phyloP scores from a whole-genome alignment of 2,329 filamentous ascomycete species.

The Annulohypoxylon truncatum region DNA sequence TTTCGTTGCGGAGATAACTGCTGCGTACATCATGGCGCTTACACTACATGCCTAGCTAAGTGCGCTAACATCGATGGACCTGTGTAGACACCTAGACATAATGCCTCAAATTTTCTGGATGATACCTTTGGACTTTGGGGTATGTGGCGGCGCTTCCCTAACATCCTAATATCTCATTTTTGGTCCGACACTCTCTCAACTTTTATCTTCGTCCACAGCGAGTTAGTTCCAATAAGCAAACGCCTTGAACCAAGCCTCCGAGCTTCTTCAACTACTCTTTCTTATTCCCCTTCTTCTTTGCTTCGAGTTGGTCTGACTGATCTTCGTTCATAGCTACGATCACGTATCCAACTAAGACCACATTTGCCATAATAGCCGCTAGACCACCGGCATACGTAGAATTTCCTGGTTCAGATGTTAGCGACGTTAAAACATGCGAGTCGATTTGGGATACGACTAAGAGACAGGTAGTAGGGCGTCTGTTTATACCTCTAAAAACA shows the following conservation, averaged over 20 bases:
- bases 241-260: not conserved
- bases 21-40: not conserved
- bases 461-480: no score
- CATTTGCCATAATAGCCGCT: slow-evolving; percentile 90
- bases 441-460: not conserved
- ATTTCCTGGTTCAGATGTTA: slow-evolving; percentile 72
- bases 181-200: not conserved
- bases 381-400: slow-evolving; percentile 86
- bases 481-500: slow-evolving; percentile 76
- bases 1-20: not conserved
- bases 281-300: slow-evolving; percentile 59
- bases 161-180: not conserved
- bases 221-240: not conserved
- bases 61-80: not conserved
- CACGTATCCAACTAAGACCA: slow-evolving; percentile 90
- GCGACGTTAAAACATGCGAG: not conserved
- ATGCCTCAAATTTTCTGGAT: not conserved
- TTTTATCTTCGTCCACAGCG: not conserved
- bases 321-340: slow-evolving; percentile 94
- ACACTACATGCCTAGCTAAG: not conserved
- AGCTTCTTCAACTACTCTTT: slow-evolving; percentile 53
- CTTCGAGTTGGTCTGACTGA: slow-evolving; percentile 61
- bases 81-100: not conserved
- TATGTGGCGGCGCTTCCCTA: not conserved
- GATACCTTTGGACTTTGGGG: not conserved